These are phyloP conservation scores for Furcasterigmium furcatum DNA, from an alignment of 2,329 filamentous ascomycete species.

Conservation along the genomic window DNA sequence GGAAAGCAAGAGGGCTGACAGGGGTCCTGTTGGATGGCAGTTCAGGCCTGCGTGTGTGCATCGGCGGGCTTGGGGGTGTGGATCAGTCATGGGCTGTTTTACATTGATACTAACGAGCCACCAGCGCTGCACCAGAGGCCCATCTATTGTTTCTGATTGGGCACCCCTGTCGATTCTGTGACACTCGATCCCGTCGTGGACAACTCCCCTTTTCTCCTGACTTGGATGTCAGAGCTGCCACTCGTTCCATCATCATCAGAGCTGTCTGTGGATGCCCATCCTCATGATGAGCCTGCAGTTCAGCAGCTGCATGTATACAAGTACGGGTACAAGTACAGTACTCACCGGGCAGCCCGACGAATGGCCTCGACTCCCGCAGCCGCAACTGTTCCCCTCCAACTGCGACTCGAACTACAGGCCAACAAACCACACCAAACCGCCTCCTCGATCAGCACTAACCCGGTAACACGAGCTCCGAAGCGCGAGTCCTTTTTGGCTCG, in stretches of 20 bases:
- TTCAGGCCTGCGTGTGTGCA: not conserved
- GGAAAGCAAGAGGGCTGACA: too few relatives aligned
- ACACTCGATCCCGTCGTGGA: conserved; percentile 10
- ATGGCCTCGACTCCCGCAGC: too few relatives aligned
- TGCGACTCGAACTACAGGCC: too few relatives aligned
- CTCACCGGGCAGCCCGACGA: too few relatives aligned
- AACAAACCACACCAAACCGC: not conserved
- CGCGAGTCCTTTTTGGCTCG: too few relatives aligned
- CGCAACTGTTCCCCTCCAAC: too few relatives aligned
- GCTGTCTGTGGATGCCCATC: too few relatives aligned
- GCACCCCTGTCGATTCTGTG: conserved; percentile 6
- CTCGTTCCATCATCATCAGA: not conserved
- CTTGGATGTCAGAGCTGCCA: not conserved
- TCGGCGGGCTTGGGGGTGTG: conserved; percentile 1
- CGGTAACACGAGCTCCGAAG: not conserved
- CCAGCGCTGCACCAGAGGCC: conserved; percentile 8
- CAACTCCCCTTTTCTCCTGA: not conserved
- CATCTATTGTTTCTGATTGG: conserved; percentile 15
- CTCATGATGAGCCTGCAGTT: too few relatives aligned
- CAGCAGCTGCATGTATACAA: too few relatives aligned
- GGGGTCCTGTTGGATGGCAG: too few relatives aligned
- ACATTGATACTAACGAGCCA: conserved; percentile 23
- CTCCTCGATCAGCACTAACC: not conserved
- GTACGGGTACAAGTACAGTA: too few relatives aligned
- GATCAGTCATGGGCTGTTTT: conserved; percentile 26